A percentile compares a stretch with the other conserved stretches of the same genome.
Conservation (phyloP, 441 rosid genomes). For the Sinapis alba region DNA sequence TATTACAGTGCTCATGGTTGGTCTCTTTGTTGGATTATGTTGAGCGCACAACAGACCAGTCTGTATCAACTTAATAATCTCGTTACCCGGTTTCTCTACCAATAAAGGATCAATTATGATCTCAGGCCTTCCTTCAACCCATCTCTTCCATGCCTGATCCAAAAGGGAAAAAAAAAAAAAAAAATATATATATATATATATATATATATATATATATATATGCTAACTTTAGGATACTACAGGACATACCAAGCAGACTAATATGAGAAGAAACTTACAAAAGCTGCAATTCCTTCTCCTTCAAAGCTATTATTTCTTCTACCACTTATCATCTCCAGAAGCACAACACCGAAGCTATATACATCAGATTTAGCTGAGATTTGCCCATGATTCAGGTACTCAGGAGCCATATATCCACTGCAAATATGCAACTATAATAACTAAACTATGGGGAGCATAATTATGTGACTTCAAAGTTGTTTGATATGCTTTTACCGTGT, state of each 20-base stretch:
- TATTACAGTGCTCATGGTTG: no score
- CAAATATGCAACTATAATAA: neutral
- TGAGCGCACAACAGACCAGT: no score
- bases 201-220: no score
- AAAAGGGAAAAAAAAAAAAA: no score
- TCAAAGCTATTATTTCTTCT: conserved; percentile 22
- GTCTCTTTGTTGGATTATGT: no score
- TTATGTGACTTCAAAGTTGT: neutral
- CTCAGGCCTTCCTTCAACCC: no score
- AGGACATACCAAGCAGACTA: no score
- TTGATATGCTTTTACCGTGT: conserved; percentile 5
- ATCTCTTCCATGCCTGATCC: no score
- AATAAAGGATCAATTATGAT: no score
- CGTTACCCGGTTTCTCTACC: no score
- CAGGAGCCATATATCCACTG: conserved; percentile 39
- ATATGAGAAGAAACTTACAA: conserved; percentile 13
- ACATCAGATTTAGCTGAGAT: conserved; percentile 30
- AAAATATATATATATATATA: no score
- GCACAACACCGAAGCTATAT: conserved; percentile 28
- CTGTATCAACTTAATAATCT: no score
- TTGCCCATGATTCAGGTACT: conserved; percentile 27
- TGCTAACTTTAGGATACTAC: neutral
- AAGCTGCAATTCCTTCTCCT: conserved; percentile 10
- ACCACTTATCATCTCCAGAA: conserved; percentile 36
- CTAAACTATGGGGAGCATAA: neutral